Evolutionary conservation across 805 yeast genomes (phyloP).

Genomic region (Ogataea methylovora): DNA sequence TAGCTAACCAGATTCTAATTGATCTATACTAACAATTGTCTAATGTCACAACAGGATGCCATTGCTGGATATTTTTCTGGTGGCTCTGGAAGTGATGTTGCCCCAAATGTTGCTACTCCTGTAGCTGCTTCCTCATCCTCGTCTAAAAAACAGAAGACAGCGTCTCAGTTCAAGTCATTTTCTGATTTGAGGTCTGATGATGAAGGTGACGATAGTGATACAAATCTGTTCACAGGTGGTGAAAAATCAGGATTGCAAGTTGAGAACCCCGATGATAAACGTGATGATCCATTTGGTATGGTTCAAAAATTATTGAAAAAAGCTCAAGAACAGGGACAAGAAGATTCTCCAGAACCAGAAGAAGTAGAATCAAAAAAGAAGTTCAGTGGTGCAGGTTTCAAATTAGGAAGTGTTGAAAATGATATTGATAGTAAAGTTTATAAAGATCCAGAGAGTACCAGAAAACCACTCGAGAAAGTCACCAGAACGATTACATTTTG

Average conservation of each 20-base stretch:
- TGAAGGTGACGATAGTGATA: constrained; percentile 28
- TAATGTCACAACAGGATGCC: constrained; percentile 11
- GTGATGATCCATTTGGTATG: constrained; percentile 30
- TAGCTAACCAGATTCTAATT: neutral
- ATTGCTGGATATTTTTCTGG: constrained; percentile 21
- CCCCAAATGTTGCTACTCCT: constrained; percentile 3
- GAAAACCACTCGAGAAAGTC: constrained; percentile 38
- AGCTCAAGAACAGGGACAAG: constrained; percentile 56
- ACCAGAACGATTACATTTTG: constrained; percentile 85
- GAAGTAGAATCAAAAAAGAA: constrained; percentile 18
- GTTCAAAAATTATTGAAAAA: constrained; percentile 55
- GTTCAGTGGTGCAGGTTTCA: constrained; percentile 46
- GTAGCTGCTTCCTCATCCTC: constrained; percentile 1
- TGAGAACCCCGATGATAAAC: constrained; percentile 52
- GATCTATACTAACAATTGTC: neutral
- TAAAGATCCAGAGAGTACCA: constrained; percentile 23
- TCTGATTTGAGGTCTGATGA: constrained; percentile 25
- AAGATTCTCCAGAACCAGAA: constrained; percentile 23
- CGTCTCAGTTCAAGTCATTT: constrained; percentile 22
- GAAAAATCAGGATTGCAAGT: constrained; percentile 77
- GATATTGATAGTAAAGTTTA: constrained; percentile 24
- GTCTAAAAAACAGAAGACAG: constrained; percentile 2
- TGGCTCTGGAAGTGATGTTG: too few relatives aligned
- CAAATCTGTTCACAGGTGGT: constrained; percentile 45
- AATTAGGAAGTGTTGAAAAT: constrained; percentile 39